phyloP scores from a whole-genome alignment of 2,329 filamentous ascomycete genomes.

The Huntiella omanensis region DNA sequence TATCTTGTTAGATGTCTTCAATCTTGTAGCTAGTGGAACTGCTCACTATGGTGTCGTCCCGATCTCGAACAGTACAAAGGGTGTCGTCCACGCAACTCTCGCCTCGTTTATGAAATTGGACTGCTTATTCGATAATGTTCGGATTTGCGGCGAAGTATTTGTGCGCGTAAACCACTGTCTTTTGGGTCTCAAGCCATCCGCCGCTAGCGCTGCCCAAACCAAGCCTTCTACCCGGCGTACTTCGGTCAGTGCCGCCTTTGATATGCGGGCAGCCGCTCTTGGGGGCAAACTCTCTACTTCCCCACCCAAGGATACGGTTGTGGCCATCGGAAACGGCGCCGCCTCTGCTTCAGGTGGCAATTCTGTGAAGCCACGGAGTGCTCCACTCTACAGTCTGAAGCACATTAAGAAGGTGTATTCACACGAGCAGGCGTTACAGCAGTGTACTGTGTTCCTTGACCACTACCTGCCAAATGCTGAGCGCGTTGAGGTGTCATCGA shows the following conservation, averaged over 20 bases:
- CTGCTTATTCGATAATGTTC: constrained; percentile 43
- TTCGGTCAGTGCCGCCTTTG: not conserved
- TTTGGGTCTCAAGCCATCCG: constrained; percentile 31
- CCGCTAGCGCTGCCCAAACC: constrained; percentile 9
- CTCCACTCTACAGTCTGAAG: constrained; percentile 31
- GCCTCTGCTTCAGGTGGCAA: constrained; percentile 23
- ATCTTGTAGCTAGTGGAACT: constrained; percentile 47
- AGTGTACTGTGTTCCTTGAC: constrained; percentile 61
- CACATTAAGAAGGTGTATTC: constrained; percentile 66
- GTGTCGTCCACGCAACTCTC: constrained; percentile 74
- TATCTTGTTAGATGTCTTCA: constrained; percentile 48
- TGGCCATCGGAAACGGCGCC: constrained; percentile 13
- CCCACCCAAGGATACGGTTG: not conserved
- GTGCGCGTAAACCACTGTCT: constrained; percentile 79
- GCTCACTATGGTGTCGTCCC: constrained; percentile 66
- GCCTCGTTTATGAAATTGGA: constrained; percentile 70
- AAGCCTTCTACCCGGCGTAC: not conserved
- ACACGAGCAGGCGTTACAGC: constrained; percentile 88
- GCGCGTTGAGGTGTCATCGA: constrained; percentile 67
- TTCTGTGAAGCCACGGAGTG: constrained; percentile 23
- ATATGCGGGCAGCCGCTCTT: not conserved
- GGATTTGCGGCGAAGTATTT: constrained; percentile 69
- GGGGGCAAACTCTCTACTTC: not conserved
- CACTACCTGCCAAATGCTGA: constrained; percentile 55
- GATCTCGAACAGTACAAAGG: constrained; percentile 92